Evolutionary conservation across 805 yeast genomes (phyloP), one percentile per base, ranked within the genome.

Genomic region (Metschnikowia lochheadii): DNA sequence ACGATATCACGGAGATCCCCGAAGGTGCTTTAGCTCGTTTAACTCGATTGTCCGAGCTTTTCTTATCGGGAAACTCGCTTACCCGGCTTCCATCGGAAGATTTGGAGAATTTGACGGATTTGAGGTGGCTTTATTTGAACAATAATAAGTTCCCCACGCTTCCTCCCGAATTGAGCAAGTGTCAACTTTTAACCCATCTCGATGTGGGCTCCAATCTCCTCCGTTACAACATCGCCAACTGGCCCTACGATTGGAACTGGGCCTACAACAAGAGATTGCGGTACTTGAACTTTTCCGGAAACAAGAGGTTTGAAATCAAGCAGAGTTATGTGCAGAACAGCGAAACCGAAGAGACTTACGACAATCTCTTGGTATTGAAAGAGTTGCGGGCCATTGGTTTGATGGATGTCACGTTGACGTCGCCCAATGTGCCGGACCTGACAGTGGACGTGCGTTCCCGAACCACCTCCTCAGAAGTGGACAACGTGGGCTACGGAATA

Each of bases 231-330:
- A 89, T 92, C 49, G 86, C 94, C 3, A 94, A 94, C 66, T 88
- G 90, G 79, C 95, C 94, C 14, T 92, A 89, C 63, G 99, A 94
- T 65, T 94, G 98, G 97, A 94, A 89, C 68, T 94, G 99, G 99
- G 84, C 86, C 59, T 84, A 83, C 73, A 94, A 94, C 63, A 73
- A 78, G 48, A 81, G 82, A 39, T 73, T 94, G 66, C 82, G 77
- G 57, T 90, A 86, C 60, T 77, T 94, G 63, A 94, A 92, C 65
- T 84, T 94, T 50, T 89, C 97, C 0, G 97, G 97, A 36, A 94
- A 94, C 64, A 86, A 87, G 63, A 78, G 97, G 55, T 82, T 94
- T 55, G 98, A 94, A 63, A 91, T 94, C 60, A 87, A 84, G 62
- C 87, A 84, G 39, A 72, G 78, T 46, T 77, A 78, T 51, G 78